Percentiles rank a stretch among this genome's conserved stretches.
Evolutionary conservation across 2,329 filamentous ascomycete genomes (phyloP).

Genomic region (Fusarium xylarioides): DNA sequence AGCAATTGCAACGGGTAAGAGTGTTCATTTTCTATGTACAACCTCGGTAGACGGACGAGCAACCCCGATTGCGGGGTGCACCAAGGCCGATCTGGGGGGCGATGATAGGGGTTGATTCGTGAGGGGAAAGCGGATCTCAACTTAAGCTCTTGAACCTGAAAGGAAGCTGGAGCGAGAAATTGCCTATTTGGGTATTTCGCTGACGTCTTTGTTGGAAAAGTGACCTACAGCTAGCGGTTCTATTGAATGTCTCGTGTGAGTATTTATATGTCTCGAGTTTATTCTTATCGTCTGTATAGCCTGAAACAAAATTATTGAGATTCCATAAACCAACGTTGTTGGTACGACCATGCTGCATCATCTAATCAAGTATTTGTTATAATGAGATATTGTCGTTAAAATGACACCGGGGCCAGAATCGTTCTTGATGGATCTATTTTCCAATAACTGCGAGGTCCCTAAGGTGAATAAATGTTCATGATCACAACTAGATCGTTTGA

Average conservation of each 20-base stretch:
- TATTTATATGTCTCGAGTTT: neutral
- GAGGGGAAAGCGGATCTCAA: constrained; percentile 35
- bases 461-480: neutral
- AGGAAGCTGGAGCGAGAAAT: constrained; percentile 27
- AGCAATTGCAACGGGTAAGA: constrained; percentile 22
- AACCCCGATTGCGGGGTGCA: constrained; percentile 37
- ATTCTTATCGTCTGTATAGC: neutral
- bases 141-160: constrained; percentile 6
- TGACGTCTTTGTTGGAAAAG: constrained; percentile 5
- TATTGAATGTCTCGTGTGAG: neutral
- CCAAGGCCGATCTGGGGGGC: constrained; percentile 24
- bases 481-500: neutral
- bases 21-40: constrained; percentile 16
- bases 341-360: neutral
- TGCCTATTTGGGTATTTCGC: constrained; percentile 14
- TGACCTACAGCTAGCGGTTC: neutral
- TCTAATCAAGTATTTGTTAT: neutral
- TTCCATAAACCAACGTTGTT: neutral
- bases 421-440: rapidly evolving
- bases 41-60: constrained; percentile 34
- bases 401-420: too few relatives aligned
- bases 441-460: neutral
- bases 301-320: neutral
- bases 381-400: neutral
- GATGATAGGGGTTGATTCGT: constrained; percentile 25